Base-by-base conservation (phyloP, 805 yeast genomes). In the Candida maltosa region DNA sequence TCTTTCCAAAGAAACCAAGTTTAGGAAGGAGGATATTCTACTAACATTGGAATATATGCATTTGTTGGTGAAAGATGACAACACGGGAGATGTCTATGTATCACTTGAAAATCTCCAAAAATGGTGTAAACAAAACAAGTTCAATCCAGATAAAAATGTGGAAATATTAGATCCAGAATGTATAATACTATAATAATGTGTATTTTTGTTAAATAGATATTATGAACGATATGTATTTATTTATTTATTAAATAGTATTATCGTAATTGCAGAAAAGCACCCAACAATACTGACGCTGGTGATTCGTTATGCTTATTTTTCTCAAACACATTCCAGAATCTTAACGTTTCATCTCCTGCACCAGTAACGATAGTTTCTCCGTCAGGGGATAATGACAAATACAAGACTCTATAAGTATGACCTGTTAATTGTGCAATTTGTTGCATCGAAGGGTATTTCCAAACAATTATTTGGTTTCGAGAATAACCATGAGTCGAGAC, bases 281-380 rank as follows among this genome's bases (percentile, higher is more conserved):
- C 87, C 32, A 83, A 61, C 29, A 85, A 59, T 9, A 79, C 83
- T 14, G 85, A 76, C 16, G 82, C 73, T 16, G 80, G 78, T 9
- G 75, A 75, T 26, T 64, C 67, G 38, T 76, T 81, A 32, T 65
- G 63, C 47, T 75, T 80, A 40, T 73, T 78, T 55, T 83, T 86
- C 40, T 87, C 95, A 63, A 89, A 93, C 1, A 89, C 84, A 48
- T 87, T 88, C 98, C 98, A 93, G 55, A 93, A 87, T 44, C 98
- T 61, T 38, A 93, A 65, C 0, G 98, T 93, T 58, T 93, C 98
- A 61, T 93, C 98, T 4, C 97, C 98, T 1, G 98, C 97, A 2
- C 98, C 98, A 0, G 98, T 89, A 2, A 91, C 98, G 10, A 93
- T 83, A 0, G 97, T 88, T 43, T 87, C 88, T 1, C 98, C 98